Evolutionary conservation across 257 asterid species (phyloP), one percentile per base, ranked within the genome.

Genomic region (Nicotiana knightiana): DNA sequence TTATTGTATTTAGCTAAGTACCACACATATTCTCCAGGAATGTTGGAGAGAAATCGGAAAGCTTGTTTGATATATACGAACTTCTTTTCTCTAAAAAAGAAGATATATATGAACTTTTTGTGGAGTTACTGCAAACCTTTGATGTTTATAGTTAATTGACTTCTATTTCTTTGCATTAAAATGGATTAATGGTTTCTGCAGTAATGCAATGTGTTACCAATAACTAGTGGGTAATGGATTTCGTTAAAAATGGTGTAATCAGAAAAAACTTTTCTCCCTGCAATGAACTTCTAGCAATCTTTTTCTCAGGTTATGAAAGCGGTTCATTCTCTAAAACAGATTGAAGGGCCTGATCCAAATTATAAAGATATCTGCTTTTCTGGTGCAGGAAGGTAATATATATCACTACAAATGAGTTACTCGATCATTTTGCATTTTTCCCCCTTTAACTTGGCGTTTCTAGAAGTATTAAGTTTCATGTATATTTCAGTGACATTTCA

Each of bases 291-390:
- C 85, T 70, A 51, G 67, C 65, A 77, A 67, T 87, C 83, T 70
- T 86, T 78, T 81, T 15, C 88, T 89, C 88, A 96, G 99, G 87
- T 96, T 80, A 88, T 90, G 84, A 86, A 87, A 86, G 97, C 93
- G 82, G 83, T 89, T 79, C 82, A 85, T 79, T 87, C 98, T 83
- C 91, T 94, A 57, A 94, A 94, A 87, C 91, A 85, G 87, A 89
- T 93, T 82, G 93, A 85, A 68, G 99, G 99, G 81, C 99, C 98
- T 63, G 97, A 96, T 85, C 96, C 98, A 82, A 93, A 87, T 89
- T 93, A 90, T 89, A 90, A 91, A 80, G 99, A 96, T 85, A 89
- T 94, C 80, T 96, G 99, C 87, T 96, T 96, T 89, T 91, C 99
- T 80, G 97, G 98, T 85, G 97, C 98, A 86, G 98, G 97, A 88